These are phyloP conservation scores for Spinacia oleracea DNA, from an alignment of 179 eudicot species.

Conservation along the genomic window DNA sequence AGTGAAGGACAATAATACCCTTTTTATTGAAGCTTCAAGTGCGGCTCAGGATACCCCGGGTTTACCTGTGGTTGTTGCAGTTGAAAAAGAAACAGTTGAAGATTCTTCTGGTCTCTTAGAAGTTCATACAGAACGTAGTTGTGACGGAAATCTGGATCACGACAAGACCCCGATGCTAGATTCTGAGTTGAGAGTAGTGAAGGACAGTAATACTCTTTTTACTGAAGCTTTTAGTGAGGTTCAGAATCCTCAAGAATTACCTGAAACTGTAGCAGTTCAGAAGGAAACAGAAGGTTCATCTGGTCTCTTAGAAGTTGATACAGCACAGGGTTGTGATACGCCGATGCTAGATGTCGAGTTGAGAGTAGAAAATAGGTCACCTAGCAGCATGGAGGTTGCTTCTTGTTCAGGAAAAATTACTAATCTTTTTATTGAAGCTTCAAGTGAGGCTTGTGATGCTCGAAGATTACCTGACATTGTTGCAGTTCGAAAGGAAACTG, in stretches of 20 bases:
- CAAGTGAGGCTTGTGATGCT: conserved; percentile 23
- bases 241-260: conserved; percentile 28
- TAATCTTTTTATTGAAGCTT: background rate
- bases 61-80: background rate
- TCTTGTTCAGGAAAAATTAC: too few relatives aligned
- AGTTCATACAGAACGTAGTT: background rate
- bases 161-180: background rate
- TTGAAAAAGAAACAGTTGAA: background rate
- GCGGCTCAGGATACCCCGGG: too few relatives aligned
- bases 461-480: conserved; percentile 24
- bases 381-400: conserved; percentile 7
- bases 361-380: conserved; percentile 8
- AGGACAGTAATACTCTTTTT: conserved; percentile 15
- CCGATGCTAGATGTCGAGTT: background rate
- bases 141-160: conserved; percentile 7
- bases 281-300: conserved; percentile 31
- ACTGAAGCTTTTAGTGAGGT: conserved; percentile 23
- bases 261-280: conserved; percentile 12
- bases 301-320: conserved; percentile 8
- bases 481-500: conserved; percentile 27
- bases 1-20: too few relatives aligned
- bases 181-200: background rate
- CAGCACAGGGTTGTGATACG: background rate
- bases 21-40: too few relatives aligned
- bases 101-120: background rate